Evolutionary conservation across 371 early-diverging fungal genomes (phyloP), one percentile per base, ranked within the genome.

Genomic region (Mycotypha africana): DNA sequence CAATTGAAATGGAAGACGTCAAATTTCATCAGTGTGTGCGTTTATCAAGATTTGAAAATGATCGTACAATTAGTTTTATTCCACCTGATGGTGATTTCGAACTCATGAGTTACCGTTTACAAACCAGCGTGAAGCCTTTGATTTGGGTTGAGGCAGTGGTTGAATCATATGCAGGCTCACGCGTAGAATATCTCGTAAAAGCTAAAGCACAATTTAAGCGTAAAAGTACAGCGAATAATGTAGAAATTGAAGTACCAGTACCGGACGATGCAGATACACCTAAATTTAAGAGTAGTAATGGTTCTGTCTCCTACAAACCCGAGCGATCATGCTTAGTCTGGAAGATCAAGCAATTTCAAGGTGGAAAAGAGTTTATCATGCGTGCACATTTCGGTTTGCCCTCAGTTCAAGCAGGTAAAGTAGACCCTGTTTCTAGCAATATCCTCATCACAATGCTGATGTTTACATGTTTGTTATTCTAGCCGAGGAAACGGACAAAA

Each of bases 11-110:
- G 93, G 99, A 98, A 69, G 99, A 98, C 65, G 93, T 96, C 58
- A 95, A 96, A 56, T 98, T 98, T 76, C 99, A 98, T 69, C 98
- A 98, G 62, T 98, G 98, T 65, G 98, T 98, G 25, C 85, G 95
- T 9, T 71, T 98, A 47, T 91, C 92, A 25, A 81, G 91, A 53
- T 98, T 98, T 56, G 97, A 96, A 56, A 91, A 82, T 49, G 96
- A 97, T 69, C 89, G 98, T 39, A 96, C 98, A 5, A 98, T 98
- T 56, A 85, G 82, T 47, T 92, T 91, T 67, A 81, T 92, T 39
- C 93, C 93, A 23, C 91, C 91, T 1, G 93, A 93, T 60, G 93
- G 98, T 43, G 99, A 96, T 66, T 98, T 98, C 68, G 99, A 98
- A 68, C 76, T 98, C 61, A 98, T 98, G 99, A 91, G 90, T 35